Percentiles rank a stretch among this genome's conserved stretches.
Conservation (phyloP, 169 alveolate genomes). For the Eimeria brunetti region DNA sequence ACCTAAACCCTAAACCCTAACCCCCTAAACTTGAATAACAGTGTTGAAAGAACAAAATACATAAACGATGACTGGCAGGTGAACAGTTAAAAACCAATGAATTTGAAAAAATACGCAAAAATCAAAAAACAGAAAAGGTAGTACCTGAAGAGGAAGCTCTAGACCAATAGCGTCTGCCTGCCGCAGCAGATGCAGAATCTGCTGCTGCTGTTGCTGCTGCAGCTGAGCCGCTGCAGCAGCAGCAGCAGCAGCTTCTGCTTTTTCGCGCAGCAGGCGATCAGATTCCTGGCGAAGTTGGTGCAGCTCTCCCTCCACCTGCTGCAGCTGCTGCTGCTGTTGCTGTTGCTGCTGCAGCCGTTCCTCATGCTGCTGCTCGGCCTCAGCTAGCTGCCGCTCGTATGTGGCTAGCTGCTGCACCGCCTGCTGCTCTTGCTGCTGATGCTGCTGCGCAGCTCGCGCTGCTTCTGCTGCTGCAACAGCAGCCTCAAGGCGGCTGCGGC, state of each 20-base stretch:
- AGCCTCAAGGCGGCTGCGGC: conserved; percentile 31
- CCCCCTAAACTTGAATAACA: too few species aligned
- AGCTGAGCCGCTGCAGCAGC: conserved; percentile 59
- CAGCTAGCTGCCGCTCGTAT: conserved; percentile 42
- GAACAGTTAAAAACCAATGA: too few species aligned
- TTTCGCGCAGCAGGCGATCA: conserved; percentile 29
- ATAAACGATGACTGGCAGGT: too few species aligned
- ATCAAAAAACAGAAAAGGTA: too few species aligned
- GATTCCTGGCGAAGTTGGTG: conserved; percentile 10
- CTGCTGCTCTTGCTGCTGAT: conserved; percentile 4
- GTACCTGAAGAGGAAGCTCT: conserved; percentile 50
- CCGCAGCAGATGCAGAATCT: conserved; percentile 21
- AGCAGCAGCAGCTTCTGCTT: conserved; percentile 40
- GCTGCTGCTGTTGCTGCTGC: conserved; percentile 36
- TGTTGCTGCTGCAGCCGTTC: conserved; percentile 34
- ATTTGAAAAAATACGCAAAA: too few species aligned
- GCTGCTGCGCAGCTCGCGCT: conserved; percentile 12
- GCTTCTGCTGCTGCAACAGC: conserved; percentile 30
- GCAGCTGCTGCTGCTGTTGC: conserved; percentile 33
- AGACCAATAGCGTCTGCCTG: conserved; percentile 55
- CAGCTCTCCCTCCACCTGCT: conserved; percentile 47
- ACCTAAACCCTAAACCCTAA: too few species aligned
- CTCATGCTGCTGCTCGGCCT: conserved; percentile 44
- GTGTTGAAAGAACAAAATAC: too few species aligned
- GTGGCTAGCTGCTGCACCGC: conserved; percentile 33